These are phyloP conservation scores for Carex sylvatica DNA, from an alignment of 202 grass and related monocot genomes.

Conservation along the genomic window DNA sequence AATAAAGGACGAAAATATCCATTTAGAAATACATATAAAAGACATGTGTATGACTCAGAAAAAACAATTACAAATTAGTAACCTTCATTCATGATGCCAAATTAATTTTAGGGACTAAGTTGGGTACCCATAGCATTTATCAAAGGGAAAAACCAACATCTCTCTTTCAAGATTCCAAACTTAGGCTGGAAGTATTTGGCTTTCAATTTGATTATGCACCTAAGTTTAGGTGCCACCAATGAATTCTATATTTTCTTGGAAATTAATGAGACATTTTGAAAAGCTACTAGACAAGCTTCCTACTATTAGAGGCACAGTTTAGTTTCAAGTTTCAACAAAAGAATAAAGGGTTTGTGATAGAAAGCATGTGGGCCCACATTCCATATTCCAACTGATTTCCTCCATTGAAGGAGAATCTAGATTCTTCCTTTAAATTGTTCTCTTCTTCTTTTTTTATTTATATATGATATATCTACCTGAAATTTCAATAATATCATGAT, in stretches of 20 bases:
- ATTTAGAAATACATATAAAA: neutral
- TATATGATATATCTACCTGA: neutral
- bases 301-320: neutral
- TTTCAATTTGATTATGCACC: neutral
- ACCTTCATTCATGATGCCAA: neutral
- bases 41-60: neutral
- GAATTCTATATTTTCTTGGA: neutral
- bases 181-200: neutral
- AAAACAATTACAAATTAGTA: neutral
- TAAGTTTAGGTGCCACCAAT: neutral
- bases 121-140: neutral
- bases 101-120: neutral
- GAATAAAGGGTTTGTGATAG: conserved; percentile 26
- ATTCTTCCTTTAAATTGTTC: conserved; percentile 27
- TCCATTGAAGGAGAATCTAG: conserved; percentile 30
- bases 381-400: conserved; percentile 15
- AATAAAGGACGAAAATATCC: neutral
- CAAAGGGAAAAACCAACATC: neutral
- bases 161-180: neutral
- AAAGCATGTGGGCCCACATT: conserved; percentile 7
- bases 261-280: neutral
- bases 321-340: conserved; percentile 15
- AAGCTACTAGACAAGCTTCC: neutral
- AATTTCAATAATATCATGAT: conserved; percentile 1
- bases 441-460: neutral